Evolutionary conservation across 2,329 filamentous ascomycete species (phyloP).

Genomic region (Cladophialophora immunda): DNA sequence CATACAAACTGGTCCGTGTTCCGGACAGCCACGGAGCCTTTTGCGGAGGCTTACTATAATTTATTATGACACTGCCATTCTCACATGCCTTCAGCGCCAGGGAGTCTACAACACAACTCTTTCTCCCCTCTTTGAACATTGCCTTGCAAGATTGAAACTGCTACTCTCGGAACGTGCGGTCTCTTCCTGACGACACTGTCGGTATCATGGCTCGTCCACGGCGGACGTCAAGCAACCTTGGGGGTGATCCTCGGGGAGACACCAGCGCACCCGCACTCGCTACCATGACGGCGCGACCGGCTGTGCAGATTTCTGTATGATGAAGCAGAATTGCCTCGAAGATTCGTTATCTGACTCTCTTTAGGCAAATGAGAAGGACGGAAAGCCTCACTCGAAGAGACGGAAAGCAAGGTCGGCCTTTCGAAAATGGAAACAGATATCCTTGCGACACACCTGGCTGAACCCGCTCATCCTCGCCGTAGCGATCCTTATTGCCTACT

Average conservation of each 20-base stretch:
- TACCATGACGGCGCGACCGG: slow-evolving; percentile 52
- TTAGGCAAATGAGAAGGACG: slow-evolving; percentile 36
- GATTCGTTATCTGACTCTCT: slow-evolving; percentile 10
- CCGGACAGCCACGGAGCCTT: slow-evolving; percentile 13
- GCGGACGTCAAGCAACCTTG: slow-evolving; percentile 55
- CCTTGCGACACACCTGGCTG: slow-evolving; percentile 61
- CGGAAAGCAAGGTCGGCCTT: slow-evolving; percentile 54
- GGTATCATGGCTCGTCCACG: slow-evolving; percentile 45
- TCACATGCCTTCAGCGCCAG: slow-evolving; percentile 12
- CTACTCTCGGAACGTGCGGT: slow-evolving; percentile 11
- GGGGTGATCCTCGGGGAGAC: slow-evolving; percentile 57
- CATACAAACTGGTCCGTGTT: not conserved
- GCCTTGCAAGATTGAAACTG: not conserved
- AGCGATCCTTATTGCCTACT: slow-evolving; percentile 70
- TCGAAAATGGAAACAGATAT: slow-evolving; percentile 52
- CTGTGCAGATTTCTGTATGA: slow-evolving; percentile 39
- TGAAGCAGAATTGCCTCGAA: not conserved
- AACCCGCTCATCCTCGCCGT: slow-evolving; percentile 73
- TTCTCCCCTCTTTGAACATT: not conserved
- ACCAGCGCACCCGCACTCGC: slow-evolving; percentile 57
- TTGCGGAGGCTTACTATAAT: slow-evolving; percentile 19
- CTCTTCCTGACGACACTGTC: not conserved
- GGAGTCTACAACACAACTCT: not conserved
- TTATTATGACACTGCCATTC: slow-evolving; percentile 8
- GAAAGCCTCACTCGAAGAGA: slow-evolving; percentile 52